phyloP scores from a whole-genome alignment of 1,284 basidiomycete genomes.

The Austroboletus rostrupii region DNA sequence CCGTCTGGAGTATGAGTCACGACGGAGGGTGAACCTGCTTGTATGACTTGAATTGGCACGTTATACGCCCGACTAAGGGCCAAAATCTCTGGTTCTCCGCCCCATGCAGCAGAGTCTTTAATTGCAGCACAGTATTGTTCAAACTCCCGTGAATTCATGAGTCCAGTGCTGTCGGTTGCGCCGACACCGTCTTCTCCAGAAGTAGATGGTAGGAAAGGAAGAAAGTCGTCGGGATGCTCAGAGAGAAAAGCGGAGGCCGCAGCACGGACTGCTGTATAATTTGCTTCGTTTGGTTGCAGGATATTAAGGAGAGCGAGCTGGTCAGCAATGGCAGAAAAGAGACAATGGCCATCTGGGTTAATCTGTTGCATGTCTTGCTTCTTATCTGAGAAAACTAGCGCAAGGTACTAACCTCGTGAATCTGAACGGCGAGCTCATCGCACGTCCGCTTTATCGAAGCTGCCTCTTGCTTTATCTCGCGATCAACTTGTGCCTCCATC shows the following conservation, averaged over 20 bases:
- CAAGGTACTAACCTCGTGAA: conserved; percentile 60
- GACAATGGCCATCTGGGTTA: conserved; percentile 92
- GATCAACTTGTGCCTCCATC: conserved; percentile 61
- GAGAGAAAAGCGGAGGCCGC: conserved; percentile 84
- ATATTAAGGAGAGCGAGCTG: conserved; percentile 70
- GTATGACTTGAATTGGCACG: conserved; percentile 90
- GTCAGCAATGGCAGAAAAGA: conserved; percentile 91
- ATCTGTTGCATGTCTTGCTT: conserved; percentile 49
- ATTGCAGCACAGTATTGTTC: conserved; percentile 78
- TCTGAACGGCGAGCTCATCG: conserved; percentile 60
- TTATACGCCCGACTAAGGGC: conserved; percentile 84
- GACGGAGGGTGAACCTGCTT: conserved; percentile 76
- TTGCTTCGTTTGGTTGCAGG: conserved; percentile 52
- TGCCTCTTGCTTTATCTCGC: conserved; percentile 72
- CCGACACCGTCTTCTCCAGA: conserved; percentile 74
- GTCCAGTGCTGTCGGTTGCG: conserved; percentile 56
- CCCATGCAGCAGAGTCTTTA: conserved; percentile 87
- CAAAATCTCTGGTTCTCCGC: conserved; percentile 95
- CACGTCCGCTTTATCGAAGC: conserved; percentile 67
- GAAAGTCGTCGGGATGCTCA: conserved; percentile 83
- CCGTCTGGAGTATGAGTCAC: conserved; percentile 72
- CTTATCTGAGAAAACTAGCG: background rate
- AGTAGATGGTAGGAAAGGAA: conserved; percentile 86
- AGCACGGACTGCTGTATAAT: conserved; percentile 57
- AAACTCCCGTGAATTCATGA: conserved; percentile 74